A percentile compares a stretch with the other conserved stretches of the same genome.
phyloP scores from a whole-genome alignment of 805 yeast species.

The Zygosaccharomyces bailii region DNA sequence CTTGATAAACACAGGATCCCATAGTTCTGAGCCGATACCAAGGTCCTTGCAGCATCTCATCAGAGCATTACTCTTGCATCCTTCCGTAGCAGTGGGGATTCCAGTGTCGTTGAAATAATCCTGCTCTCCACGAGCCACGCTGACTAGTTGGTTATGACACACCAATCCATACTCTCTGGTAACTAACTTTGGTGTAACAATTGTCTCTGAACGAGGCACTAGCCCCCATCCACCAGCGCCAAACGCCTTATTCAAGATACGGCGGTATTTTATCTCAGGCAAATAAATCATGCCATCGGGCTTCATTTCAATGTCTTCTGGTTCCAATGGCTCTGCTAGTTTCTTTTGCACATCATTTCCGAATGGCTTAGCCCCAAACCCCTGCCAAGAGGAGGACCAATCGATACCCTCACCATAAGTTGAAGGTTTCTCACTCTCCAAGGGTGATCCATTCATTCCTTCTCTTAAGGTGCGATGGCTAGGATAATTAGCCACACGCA shows the following conservation, averaged over 20 bases:
- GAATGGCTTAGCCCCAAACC: constrained; percentile 80
- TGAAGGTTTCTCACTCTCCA: constrained; percentile 11
- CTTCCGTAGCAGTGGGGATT: constrained; percentile 93
- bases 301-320: constrained; percentile 82
- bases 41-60: constrained; percentile 98
- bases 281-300: constrained; percentile 91
- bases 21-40: constrained; percentile 92
- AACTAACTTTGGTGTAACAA: constrained; percentile 66
- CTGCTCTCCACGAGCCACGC: constrained; percentile 94
- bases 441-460: constrained; percentile 11
- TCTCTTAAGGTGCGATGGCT: constrained; percentile 14
- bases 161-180: constrained; percentile 89
- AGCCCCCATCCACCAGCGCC: constrained; percentile 99
- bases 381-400: constrained; percentile 87
- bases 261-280: constrained; percentile 93
- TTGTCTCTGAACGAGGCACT: constrained; percentile 86
- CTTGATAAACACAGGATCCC: constrained; percentile 93
- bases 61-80: constrained; percentile 92
- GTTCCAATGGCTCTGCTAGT: constrained; percentile 59
- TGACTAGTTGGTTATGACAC: constrained; percentile 82
- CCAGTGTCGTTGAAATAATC: constrained; percentile 84
- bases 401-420: constrained; percentile 36
- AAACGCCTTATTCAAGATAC: constrained; percentile 83
- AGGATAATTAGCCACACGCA: neutral
- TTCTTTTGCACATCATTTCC: constrained; percentile 53